Percentiles rank a stretch among this genome's conserved stretches.
phyloP scores from a whole-genome alignment of 345 rosid species.

The Syzygium jambos region DNA sequence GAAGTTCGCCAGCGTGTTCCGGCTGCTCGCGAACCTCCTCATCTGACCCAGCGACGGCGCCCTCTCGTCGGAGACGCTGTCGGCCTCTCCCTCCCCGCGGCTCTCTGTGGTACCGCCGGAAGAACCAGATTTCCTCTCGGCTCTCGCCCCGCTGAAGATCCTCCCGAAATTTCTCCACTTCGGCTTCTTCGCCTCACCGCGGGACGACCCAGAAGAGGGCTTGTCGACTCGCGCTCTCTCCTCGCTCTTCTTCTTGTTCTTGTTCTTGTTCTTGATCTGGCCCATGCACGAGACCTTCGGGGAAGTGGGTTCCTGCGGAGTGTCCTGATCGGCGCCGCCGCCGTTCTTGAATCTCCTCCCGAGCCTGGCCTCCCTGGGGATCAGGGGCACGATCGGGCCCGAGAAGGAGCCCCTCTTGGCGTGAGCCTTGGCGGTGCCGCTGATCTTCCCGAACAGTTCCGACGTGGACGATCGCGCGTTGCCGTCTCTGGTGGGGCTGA shows the following conservation, averaged over 20 bases:
- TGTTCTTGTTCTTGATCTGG: constrained; percentile 65
- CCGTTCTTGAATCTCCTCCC: constrained; percentile 31
- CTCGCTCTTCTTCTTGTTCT: constrained; percentile 8
- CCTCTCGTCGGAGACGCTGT: constrained; percentile 2
- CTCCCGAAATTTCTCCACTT: constrained; percentile 25
- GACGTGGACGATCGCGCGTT: neutral
- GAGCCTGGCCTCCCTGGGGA: constrained; percentile 43
- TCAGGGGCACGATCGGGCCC: constrained; percentile 47
- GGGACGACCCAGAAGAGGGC: neutral
- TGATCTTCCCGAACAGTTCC: neutral
- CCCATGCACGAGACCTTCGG: constrained; percentile 95
- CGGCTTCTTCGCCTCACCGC: constrained; percentile 13
- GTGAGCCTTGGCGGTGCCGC: neutral
- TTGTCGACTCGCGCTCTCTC: neutral
- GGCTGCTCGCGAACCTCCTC: constrained; percentile 74
- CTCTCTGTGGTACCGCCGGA: neutral
- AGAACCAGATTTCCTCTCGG: constrained; percentile 12
- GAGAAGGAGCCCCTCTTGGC: constrained; percentile 42
- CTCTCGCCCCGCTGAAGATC: constrained; percentile 16
- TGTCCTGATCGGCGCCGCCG: neutral
- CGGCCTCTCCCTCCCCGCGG: neutral
- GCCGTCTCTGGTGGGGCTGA: constrained; percentile 59
- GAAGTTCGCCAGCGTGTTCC: constrained; percentile 40
- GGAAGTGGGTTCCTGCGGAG: constrained; percentile 60
- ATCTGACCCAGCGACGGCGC: constrained; percentile 66